Percentiles rank a stretch among this genome's conserved stretches.
phyloP scores from a whole-genome alignment of 2,329 filamentous ascomycete species.

The Fusarium sublunatum region DNA sequence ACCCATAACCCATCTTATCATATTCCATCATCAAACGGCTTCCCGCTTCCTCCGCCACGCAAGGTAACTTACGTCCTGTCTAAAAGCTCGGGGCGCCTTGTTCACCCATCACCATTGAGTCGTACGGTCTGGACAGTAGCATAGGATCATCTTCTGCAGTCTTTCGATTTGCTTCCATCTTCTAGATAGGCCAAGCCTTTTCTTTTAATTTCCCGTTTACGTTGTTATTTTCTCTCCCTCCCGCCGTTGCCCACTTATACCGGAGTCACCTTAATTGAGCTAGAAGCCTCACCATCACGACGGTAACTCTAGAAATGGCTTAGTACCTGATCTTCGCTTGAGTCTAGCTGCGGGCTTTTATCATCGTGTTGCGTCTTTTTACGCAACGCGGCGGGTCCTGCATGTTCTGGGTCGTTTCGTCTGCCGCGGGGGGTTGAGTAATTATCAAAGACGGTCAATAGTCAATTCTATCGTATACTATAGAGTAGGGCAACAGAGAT shows the following conservation, averaged over 20 bases:
- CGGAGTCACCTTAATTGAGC: conserved; percentile 34
- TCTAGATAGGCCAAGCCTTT: conserved; percentile 8
- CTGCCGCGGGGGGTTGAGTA: conserved; percentile 17
- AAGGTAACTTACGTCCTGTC: conserved; percentile 10
- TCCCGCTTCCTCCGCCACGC: conserved; percentile 22
- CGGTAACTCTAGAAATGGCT: conserved; percentile 30
- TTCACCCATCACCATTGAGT: conserved; percentile 22
- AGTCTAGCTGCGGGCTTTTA: conserved; percentile 39
- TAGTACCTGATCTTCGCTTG: conserved; percentile 39
- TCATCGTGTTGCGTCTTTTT: conserved; percentile 48
- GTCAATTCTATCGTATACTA: too few species aligned
- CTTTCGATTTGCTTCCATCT: conserved; percentile 33
- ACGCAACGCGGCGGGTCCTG: conserved; percentile 45
- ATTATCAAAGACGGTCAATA: not conserved
- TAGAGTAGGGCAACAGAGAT: not conserved
- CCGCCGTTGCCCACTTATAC: conserved; percentile 30
- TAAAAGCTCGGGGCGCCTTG: conserved; percentile 31
- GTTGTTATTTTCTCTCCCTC: conserved; percentile 1
- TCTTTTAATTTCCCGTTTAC: conserved; percentile 31
- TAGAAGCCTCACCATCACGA: conserved; percentile 36
- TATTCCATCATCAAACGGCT: conserved; percentile 5
- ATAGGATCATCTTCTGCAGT: not conserved
- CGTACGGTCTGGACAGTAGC: conserved; percentile 26
- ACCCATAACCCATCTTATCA: conserved; percentile 10
- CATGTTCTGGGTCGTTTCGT: conserved; percentile 22